Percentiles rank a stretch among this genome's conserved stretches.
phyloP scores from a whole-genome alignment of 257 asterid species.

The Fraxinus quadrangulata region DNA sequence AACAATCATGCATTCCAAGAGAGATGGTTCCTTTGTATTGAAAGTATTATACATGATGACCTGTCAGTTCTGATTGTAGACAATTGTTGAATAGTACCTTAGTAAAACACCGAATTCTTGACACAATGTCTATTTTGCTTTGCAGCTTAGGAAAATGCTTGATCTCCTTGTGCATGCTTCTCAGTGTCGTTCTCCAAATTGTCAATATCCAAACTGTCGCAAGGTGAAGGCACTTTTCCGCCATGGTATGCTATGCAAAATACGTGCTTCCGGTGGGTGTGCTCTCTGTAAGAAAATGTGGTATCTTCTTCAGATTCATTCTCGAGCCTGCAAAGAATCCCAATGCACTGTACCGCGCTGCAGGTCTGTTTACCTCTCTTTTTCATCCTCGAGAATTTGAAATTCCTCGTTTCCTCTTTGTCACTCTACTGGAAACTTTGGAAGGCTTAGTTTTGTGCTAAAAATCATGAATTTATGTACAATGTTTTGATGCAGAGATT shows the following conservation, averaged over 20 bases:
- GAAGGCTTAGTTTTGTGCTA: not conserved
- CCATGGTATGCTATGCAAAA: constrained; percentile 85
- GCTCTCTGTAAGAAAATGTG: constrained; percentile 92
- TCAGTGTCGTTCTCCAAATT: constrained; percentile 75
- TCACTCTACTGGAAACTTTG: not conserved
- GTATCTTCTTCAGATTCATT: constrained; percentile 94
- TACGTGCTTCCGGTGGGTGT: constrained; percentile 94
- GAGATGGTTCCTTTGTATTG: not conserved
- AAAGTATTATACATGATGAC: not conserved
- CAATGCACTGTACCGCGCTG: constrained; percentile 92
- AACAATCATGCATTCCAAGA: constrained; percentile 6
- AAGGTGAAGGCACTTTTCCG: constrained; percentile 97
- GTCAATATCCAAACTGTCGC: constrained; percentile 93
- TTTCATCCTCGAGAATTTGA: not conserved
- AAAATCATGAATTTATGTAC: not conserved
- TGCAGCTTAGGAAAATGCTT: constrained; percentile 93
- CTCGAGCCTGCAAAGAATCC: constrained; percentile 93
- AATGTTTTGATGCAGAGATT: constrained; percentile 47
- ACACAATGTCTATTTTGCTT: constrained; percentile 26
- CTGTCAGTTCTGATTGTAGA: not conserved
- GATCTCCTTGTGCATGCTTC: constrained; percentile 96
- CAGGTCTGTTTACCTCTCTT: constrained; percentile 53
- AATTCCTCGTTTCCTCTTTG: not conserved
- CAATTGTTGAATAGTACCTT: not conserved
- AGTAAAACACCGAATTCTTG: not conserved